These are phyloP conservation scores for Aspergillus bridgeri DNA, from an alignment of 495 filamentous ascomycete species.

Conservation along the genomic window DNA sequence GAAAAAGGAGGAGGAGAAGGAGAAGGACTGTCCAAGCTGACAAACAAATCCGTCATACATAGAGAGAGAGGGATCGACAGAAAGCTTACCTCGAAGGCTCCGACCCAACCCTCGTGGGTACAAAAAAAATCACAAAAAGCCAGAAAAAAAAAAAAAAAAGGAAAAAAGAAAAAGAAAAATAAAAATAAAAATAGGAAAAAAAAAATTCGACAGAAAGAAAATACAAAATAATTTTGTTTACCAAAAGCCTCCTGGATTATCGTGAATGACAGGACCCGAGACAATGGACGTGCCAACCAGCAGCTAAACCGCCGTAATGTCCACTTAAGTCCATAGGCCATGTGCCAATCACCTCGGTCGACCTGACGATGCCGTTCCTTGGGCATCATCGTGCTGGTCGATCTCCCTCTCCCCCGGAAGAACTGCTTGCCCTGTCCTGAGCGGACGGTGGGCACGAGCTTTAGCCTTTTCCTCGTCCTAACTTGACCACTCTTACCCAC, in stretches of 20 bases:
- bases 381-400: constrained; percentile 20
- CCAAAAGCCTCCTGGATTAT: constrained; percentile 8
- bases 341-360: constrained; percentile 2
- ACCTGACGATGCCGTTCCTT: constrained; percentile 13
- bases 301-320: constrained; percentile 17
- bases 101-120: neutral
- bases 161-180: neutral
- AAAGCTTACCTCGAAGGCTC: constrained; percentile 4
- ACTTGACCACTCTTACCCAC: constrained; percentile 2
- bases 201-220: neutral
- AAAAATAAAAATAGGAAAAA: neutral
- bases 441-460: constrained; percentile 19
- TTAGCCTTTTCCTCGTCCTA: neutral
- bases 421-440: constrained; percentile 6
- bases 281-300: constrained; percentile 24
- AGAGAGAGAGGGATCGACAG: constrained; percentile 13
- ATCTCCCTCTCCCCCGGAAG: constrained; percentile 20
- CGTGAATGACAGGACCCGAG: constrained; percentile 27
- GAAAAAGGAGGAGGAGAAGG: neutral
- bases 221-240: neutral
- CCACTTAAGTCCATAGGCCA: neutral
- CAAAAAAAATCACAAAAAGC: neutral
- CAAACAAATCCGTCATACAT: neutral
- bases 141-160: neutral
- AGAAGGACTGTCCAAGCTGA: too few species aligned